phyloP scores from a whole-genome alignment of 306 rosid genomes.

The Ormosia semicastrata region DNA sequence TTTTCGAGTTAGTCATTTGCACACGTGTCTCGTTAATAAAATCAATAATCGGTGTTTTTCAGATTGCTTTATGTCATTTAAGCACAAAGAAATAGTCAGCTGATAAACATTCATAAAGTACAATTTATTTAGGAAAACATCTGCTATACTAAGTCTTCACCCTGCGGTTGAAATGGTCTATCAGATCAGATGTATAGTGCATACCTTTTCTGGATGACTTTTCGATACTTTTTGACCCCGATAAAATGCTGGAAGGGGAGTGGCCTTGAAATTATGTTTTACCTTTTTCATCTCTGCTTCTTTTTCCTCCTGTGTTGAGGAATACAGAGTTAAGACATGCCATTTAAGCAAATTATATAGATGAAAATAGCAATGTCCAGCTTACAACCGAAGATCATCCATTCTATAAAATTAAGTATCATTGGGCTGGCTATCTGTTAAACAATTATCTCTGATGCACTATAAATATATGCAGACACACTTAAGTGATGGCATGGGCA shows the following conservation, averaged over 20 bases:
- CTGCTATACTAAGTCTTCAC: neutral
- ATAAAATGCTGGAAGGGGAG: constrained; percentile 48
- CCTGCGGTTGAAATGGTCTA: neutral
- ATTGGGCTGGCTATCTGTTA: neutral
- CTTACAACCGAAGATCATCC: neutral
- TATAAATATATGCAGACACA: constrained; percentile 7
- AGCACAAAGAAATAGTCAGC: neutral
- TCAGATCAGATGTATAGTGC: neutral
- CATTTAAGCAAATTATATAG: neutral
- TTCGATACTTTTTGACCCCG: constrained; percentile 47
- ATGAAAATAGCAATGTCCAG: neutral
- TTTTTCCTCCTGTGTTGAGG: constrained; percentile 52
- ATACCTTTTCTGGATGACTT: constrained; percentile 57
- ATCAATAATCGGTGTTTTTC: neutral
- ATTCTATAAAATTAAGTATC: neutral
- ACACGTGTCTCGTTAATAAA: neutral
- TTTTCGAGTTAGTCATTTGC: constrained; percentile 14
- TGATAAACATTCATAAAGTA: neutral
- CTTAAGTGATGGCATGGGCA: constrained; percentile 20
- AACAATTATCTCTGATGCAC: neutral
- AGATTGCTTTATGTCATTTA: neutral
- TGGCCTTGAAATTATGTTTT: constrained; percentile 56
- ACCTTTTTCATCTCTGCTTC: constrained; percentile 50
- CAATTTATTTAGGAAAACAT: neutral
- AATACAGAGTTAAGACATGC: constrained; percentile 24